phyloP scores from a whole-genome alignment of 108 stramenopile genomes.

The Nannochloropsis gaditana region DNA sequence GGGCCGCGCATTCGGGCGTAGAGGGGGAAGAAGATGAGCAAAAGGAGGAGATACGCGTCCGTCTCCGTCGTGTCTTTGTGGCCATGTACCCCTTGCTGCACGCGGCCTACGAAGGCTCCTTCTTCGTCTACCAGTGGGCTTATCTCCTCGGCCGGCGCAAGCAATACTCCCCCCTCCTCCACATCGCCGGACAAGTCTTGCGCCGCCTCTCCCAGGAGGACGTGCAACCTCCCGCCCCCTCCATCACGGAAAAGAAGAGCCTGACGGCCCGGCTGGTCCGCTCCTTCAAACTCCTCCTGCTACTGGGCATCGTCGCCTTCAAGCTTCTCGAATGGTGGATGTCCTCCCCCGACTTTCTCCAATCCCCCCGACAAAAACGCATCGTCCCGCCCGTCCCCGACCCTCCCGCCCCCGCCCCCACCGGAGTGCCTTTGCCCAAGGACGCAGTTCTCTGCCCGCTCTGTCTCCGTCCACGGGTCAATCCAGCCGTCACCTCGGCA shows the following conservation, averaged over 20 bases:
- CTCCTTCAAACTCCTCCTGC: slow-evolving; percentile 25
- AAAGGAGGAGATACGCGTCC: neutral
- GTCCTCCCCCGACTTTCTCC: neutral
- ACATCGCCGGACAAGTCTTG: slow-evolving; percentile 33
- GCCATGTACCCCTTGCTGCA: slow-evolving; percentile 43
- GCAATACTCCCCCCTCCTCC: slow-evolving; percentile 33
- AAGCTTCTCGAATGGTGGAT: slow-evolving; percentile 47
- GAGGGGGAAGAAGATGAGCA: neutral
- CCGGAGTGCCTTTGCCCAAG: slow-evolving; percentile 27
- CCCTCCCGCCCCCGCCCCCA: slow-evolving; percentile 38
- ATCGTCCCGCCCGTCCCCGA: slow-evolving; percentile 29
- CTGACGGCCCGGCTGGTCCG: slow-evolving; percentile 19
- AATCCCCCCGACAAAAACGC: slow-evolving; percentile 26
- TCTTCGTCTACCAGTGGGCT: slow-evolving; percentile 38
- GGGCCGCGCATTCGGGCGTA: neutral
- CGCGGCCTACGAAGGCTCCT: slow-evolving; percentile 38
- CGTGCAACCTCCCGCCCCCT: neutral
- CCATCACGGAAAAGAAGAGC: neutral
- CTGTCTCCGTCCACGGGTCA: slow-evolving; percentile 28
- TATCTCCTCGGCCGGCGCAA: slow-evolving; percentile 38
- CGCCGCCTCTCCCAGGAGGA: slow-evolving; percentile 28
- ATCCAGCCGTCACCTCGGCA: slow-evolving; percentile 29
- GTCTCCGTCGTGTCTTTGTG: neutral
- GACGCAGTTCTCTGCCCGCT: slow-evolving; percentile 33
- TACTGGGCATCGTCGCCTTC: slow-evolving; percentile 36